Evolutionary conservation across 257 asterid genomes (phyloP).

Genomic region (Cruciata laevipes): DNA sequence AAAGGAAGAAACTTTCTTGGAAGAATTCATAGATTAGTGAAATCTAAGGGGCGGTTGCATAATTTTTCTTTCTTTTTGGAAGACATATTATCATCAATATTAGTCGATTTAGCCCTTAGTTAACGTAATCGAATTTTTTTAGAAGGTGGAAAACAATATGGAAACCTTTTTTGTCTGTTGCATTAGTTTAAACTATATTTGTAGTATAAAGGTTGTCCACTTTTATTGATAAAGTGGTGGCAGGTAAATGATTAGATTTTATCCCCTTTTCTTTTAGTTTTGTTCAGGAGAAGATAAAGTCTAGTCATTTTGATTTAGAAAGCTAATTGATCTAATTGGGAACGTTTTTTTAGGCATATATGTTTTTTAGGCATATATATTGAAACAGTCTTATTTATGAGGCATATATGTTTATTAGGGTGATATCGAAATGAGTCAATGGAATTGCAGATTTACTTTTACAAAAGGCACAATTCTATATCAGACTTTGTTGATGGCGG

Average conservation of each 20-base stretch:
- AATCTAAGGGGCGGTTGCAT: not conserved
- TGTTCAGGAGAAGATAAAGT: not conserved
- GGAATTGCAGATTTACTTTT: no score
- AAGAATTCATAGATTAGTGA: not conserved
- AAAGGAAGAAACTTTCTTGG: not conserved
- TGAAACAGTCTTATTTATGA: no score
- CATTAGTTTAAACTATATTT: slow-evolving; percentile 11
- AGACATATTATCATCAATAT: no score
- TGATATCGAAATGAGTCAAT: no score
- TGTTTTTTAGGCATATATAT: no score
- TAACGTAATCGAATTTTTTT: no score
- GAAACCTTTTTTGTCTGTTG: slow-evolving; percentile 7
- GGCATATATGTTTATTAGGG: no score
- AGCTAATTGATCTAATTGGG: not conserved
- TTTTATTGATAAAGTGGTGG: slow-evolving; percentile 20
- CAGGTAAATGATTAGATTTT: slow-evolving; percentile 18
- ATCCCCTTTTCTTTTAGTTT: slow-evolving; percentile 4
- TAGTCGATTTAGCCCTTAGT: no score
- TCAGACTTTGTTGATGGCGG: no score
- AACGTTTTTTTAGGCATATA: no score
- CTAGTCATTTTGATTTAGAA: not conserved
- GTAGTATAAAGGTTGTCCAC: slow-evolving; percentile 21
- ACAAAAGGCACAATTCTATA: no score
- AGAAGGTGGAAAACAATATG: no score
- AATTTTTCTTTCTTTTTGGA: not conserved